Evolutionary conservation across 2,329 filamentous ascomycete species (phyloP).

Genomic region (Neonectria sp.): DNA sequence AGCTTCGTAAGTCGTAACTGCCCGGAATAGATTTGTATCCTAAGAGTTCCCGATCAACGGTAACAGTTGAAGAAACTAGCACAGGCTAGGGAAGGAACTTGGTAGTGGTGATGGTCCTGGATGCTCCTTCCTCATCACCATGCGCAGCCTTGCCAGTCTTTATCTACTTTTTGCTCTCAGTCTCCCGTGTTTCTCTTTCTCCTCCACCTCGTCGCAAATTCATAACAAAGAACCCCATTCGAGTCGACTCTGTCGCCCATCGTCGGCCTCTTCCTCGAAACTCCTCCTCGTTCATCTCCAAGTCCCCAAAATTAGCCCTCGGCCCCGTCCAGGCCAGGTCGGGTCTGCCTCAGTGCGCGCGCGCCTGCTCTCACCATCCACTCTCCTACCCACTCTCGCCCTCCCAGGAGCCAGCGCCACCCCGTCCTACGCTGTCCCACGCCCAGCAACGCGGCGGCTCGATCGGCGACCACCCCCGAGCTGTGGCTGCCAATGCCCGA

Average conservation of each 20-base stretch:
- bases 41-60: conserved; percentile 30
- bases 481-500: conserved; percentile 29
- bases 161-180: conserved; percentile 24
- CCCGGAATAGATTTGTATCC: neutral
- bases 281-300: conserved; percentile 22
- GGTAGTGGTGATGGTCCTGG: conserved; percentile 16
- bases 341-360: conserved; percentile 31
- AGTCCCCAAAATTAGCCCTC: conserved; percentile 30
- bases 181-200: conserved; percentile 2
- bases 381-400: conserved; percentile 19
- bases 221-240: conserved; percentile 8
- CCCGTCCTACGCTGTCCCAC: conserved; percentile 24
- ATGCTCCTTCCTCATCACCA: conserved; percentile 19
- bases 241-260: conserved; percentile 5
- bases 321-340: conserved; percentile 13
- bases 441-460: conserved; percentile 17
- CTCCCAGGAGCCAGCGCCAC: conserved; percentile 18
- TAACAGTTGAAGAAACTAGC: neutral
- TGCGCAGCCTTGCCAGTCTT: conserved; percentile 21
- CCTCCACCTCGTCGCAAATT: conserved; percentile 6
- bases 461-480: conserved; percentile 24
- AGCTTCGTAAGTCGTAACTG: conserved; percentile 1
- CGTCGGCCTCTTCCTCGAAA: conserved; percentile 11
- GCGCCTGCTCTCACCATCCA: conserved; percentile 30
- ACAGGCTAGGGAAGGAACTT: conserved; percentile 13